Percentiles rank a stretch among this genome's conserved stretches.
These are phyloP conservation scores for Cutaneotrichosporon sp. DNA, from an alignment of 1,284 basidiomycete genomes.

Conservation along the genomic window DNA sequence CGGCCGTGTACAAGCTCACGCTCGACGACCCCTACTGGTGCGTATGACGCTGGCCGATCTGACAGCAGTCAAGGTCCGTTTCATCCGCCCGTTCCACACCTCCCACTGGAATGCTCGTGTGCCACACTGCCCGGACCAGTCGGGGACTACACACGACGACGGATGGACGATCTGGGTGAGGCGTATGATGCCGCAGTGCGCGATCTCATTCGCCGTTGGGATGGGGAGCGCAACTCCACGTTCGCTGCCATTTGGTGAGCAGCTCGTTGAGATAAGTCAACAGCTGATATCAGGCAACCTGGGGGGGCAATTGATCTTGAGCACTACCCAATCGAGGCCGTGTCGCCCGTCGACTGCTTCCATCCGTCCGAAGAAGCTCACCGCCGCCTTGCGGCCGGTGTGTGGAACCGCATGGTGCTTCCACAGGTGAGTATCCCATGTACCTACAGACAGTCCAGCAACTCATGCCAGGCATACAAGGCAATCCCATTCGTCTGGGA, in stretches of 20 bases:
- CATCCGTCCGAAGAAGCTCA: constrained; percentile 47
- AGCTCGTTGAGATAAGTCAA: too few species aligned
- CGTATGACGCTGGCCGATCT: neutral
- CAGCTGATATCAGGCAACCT: constrained; percentile 43
- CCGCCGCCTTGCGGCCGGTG: constrained; percentile 42
- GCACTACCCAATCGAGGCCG: constrained; percentile 43
- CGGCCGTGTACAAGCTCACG: constrained; percentile 44
- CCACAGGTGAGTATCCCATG: neutral
- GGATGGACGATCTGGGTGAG: constrained; percentile 45
- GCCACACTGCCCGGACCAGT: constrained; percentile 39
- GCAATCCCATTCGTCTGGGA: constrained; percentile 40
- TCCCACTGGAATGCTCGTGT: constrained; percentile 43
- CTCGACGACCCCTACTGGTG: constrained; percentile 41
- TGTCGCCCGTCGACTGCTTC: constrained; percentile 49
- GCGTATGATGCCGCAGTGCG: constrained; percentile 43
- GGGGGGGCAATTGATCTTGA: constrained; percentile 40
- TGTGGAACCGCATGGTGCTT: constrained; percentile 46
- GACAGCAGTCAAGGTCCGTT: constrained; percentile 25
- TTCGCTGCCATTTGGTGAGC: constrained; percentile 42
- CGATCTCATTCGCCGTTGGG: constrained; percentile 38
- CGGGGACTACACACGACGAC: constrained; percentile 40
- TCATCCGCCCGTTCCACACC: constrained; percentile 31
- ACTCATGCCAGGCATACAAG: constrained; percentile 28
- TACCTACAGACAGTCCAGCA: too few species aligned
- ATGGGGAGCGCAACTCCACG: constrained; percentile 27